A percentile compares a stretch with the other conserved stretches of the same genome.
These are phyloP conservation scores for Trametes versicolor DNA, from an alignment of 1,284 basidiomycete species.

Conservation along the genomic window DNA sequence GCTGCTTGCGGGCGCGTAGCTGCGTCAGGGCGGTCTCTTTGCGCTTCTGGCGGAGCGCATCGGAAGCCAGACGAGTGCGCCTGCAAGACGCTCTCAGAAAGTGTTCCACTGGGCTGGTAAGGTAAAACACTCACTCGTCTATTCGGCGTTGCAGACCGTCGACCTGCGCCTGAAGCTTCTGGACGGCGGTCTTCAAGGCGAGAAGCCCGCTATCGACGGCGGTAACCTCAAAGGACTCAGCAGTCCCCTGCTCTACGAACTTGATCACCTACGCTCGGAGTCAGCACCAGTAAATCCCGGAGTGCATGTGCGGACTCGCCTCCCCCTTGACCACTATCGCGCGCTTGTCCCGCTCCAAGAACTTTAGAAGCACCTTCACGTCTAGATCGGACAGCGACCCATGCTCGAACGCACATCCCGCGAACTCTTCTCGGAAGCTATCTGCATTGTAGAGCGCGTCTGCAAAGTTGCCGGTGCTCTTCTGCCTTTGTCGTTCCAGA, in stretches of 20 bases:
- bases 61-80: constrained; percentile 71
- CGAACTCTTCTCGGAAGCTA: constrained; percentile 71
- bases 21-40: constrained; percentile 80
- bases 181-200: constrained; percentile 75
- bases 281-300: constrained; percentile 4
- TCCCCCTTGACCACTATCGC: constrained; percentile 71
- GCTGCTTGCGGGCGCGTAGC: constrained; percentile 80
- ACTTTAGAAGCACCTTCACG: constrained; percentile 76
- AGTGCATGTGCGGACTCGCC: constrained; percentile 51
- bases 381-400: constrained; percentile 67
- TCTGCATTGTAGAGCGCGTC: constrained; percentile 72
- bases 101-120: neutral
- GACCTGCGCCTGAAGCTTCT: constrained; percentile 73
- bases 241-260: constrained; percentile 57
- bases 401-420: constrained; percentile 53
- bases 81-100: constrained; percentile 49
- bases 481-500: constrained; percentile 57
- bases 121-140: constrained; percentile 59
- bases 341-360: constrained; percentile 80
- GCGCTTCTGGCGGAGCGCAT: constrained; percentile 72
- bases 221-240: constrained; percentile 61
- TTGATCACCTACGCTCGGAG: constrained; percentile 76
- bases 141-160: constrained; percentile 73
- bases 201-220: constrained; percentile 80
- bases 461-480: constrained; percentile 60